Conservation (phyloP, 2,329 filamentous ascomycete genomes). For the Pestalotiopsis sp. region DNA sequence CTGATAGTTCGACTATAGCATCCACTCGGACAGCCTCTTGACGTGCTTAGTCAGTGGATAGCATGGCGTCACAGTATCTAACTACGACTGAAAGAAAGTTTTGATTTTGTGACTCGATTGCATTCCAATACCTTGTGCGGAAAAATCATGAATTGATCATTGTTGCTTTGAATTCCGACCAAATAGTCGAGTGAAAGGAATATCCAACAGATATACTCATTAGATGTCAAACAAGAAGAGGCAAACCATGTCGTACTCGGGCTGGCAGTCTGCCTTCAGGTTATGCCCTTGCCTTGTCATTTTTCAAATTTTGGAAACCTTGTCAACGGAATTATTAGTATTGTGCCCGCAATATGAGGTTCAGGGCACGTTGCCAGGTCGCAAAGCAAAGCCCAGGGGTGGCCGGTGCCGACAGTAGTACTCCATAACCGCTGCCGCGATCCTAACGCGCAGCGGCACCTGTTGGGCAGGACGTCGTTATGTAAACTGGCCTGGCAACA, state of each 20-base stretch:
- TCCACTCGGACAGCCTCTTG: not conserved
- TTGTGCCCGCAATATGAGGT: not conserved
- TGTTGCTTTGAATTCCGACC: too few species aligned
- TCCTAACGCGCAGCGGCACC: not conserved
- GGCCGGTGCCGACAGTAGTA: not conserved
- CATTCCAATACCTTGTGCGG: not conserved
- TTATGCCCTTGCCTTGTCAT: not conserved
- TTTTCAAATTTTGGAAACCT: not conserved
- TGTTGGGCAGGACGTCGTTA: not conserved
- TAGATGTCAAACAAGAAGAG: too few species aligned
- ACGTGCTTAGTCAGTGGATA: not conserved
- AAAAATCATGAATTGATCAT: not conserved
- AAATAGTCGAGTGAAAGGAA: too few species aligned
- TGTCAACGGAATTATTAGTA: not conserved
- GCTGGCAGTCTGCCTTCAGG: not conserved
- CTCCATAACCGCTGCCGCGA: not conserved
- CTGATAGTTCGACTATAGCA: not conserved
- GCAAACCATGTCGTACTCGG: not conserved
- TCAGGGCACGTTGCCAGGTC: not conserved
- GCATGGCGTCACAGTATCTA: not conserved
- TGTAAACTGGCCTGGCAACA: not conserved
- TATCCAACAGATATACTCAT: too few species aligned
- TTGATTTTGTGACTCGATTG: not conserved
- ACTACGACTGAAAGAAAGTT: not conserved
- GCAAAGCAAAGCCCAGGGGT: not conserved